Evolutionary conservation across 768 basidiomycete species (phyloP), one percentile per base, ranked within the genome.

Genomic region (Lactarius psammicola): DNA sequence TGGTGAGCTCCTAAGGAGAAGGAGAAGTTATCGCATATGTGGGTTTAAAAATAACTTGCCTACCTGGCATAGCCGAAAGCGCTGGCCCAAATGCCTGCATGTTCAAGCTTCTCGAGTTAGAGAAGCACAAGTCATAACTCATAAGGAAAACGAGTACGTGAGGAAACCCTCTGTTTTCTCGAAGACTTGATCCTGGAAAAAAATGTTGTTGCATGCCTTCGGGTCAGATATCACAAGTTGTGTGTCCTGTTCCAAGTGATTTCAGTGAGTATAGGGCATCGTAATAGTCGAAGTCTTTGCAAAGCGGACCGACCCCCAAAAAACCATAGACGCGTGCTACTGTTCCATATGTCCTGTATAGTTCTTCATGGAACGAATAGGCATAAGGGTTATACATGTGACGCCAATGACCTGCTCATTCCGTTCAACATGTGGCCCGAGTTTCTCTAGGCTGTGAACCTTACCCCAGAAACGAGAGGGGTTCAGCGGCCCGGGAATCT

Each of bases 1-100:
- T 74, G 71, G 9, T 69, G 67, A 8, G 64, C 61, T 17, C 72
- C 72, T 70, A 46, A 18, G 31, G 6, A 20, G 26, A 2, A 18
- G 28, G 54, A 15, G 17, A n/a, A 2, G 54, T 55, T 33, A 33
- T 28, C 18, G 54, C 28, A 33, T 55, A 31, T n/a, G 28, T 31
- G 18, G 6, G 10, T 15, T 31, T 20, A 23, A 23, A 20, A 36
- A 54, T 10, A 11, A 46, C 9, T 2, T 18, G 56, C 56, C 8
- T 33, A 20, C 15, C 31, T 13, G 23, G 10, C 9, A 38, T 28
- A 5, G 60, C 38, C 26, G 66, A 62, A n/a, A 71, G 23, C 18
- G 51, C 49, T 1, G 61, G 67, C 3, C 71, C 69, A 51, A 54
- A 65, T 31, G 54, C 54, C 54, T 55, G 54, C 54, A 31, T 55